Conservation (phyloP, 192 early-diverging fungal species). For the Linnemannia elongata region DNA sequence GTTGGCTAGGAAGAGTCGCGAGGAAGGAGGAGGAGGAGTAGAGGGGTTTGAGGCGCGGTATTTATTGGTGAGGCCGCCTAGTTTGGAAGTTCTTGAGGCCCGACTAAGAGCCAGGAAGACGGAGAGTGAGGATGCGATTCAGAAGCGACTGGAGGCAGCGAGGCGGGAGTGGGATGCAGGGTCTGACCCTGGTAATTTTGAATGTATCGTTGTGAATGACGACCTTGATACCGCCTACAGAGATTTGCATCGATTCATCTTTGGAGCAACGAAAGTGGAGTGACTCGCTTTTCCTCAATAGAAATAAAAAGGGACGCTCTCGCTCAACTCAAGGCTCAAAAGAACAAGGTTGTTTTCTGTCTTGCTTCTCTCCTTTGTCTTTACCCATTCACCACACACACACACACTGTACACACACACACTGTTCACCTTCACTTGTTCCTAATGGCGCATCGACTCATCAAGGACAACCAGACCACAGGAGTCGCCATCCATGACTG, state of each 20-base stretch:
- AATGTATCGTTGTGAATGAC: conserved; percentile 85
- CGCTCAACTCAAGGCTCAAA: not conserved
- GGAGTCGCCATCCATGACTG: conserved; percentile 65
- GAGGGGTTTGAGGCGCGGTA: conserved; percentile 75
- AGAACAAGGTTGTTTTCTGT: not conserved
- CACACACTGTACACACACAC: no score
- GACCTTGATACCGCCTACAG: conserved; percentile 79
- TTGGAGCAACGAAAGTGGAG: conserved; percentile 18
- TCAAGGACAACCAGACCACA: conserved; percentile 57
- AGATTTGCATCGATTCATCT: conserved; percentile 71
- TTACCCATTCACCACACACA: not conserved
- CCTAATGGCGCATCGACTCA: conserved; percentile 33
- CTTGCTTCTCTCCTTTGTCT: not conserved
- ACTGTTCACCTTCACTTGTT: not conserved
- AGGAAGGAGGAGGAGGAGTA: not conserved
- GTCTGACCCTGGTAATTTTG: conserved; percentile 67
- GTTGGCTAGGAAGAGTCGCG: conserved; percentile 29
- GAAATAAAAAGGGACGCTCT: not conserved
- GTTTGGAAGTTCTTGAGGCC: conserved; percentile 78
- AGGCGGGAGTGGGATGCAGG: conserved; percentile 83
- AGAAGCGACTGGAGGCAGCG: conserved; percentile 78
- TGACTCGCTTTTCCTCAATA: not conserved
- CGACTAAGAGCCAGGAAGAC: conserved; percentile 86
- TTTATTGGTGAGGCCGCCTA: conserved; percentile 87
- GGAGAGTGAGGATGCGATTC: conserved; percentile 83